Conservation (phyloP, 1,139 yeast genomes). For the Sugiyamaella sp. region DNA sequence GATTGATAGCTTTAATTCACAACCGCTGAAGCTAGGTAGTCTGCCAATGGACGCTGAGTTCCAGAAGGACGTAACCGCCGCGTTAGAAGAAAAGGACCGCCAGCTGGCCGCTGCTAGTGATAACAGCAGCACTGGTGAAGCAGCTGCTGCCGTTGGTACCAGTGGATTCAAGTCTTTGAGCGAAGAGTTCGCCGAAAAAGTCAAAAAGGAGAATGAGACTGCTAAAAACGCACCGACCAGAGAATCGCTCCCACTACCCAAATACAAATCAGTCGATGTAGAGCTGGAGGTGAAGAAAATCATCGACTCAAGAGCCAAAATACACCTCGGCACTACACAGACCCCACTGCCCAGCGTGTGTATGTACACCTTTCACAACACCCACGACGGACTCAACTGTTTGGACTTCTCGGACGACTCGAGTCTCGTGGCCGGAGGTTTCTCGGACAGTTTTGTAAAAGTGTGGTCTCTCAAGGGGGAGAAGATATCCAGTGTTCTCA, state of each 20-base stretch:
- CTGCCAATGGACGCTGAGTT: slow-evolving; percentile 86
- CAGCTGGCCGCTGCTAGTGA: slow-evolving; percentile 30
- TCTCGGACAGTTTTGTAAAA: slow-evolving; percentile 86
- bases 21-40: slow-evolving; percentile 77
- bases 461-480: slow-evolving; percentile 93
- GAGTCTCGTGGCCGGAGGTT: slow-evolving; percentile 88
- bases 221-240: slow-evolving; percentile 69
- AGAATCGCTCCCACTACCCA: slow-evolving; percentile 82
- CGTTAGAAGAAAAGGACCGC: slow-evolving; percentile 76
- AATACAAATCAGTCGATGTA: slow-evolving; percentile 76
- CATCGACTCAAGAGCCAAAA: slow-evolving; percentile 77
- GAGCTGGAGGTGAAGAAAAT: slow-evolving; percentile 76
- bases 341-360: slow-evolving; percentile 92
- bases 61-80: slow-evolving; percentile 80
- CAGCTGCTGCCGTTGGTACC: slow-evolving; percentile 23
- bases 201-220: slow-evolving; percentile 47
- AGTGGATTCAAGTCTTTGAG: slow-evolving; percentile 47
- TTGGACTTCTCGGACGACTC: slow-evolving; percentile 86
- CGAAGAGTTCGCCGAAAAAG: slow-evolving; percentile 50
- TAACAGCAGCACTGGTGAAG: too few relatives aligned
- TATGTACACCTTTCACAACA: slow-evolving; percentile 97
- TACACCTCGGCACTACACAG: slow-evolving; percentile 66
- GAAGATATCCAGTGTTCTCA: slow-evolving; percentile 67
- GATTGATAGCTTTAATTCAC: slow-evolving; percentile 61
- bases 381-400: slow-evolving; percentile 83